phyloP scores from a whole-genome alignment of 1,139 yeast genomes.

The Candida pseudoviswanathii region DNA sequence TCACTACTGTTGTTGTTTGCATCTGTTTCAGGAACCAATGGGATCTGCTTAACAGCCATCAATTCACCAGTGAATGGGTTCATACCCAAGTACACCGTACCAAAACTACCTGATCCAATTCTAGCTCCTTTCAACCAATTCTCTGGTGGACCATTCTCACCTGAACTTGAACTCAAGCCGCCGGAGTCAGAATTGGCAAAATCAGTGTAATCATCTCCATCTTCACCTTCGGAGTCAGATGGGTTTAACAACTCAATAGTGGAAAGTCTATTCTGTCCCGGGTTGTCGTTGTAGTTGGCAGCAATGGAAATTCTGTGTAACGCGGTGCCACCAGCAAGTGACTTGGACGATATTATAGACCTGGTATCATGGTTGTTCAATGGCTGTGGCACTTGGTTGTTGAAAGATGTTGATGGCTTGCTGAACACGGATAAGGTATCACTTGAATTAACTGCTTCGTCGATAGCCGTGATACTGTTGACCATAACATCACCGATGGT shows the following conservation, averaged over 20 bases:
- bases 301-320: slow-evolving; percentile 37
- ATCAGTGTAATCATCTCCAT: slow-evolving; percentile 15
- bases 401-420: slow-evolving; percentile 24
- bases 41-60: slow-evolving; percentile 96
- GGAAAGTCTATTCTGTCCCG: slow-evolving; percentile 41
- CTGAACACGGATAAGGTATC: slow-evolving; percentile 26
- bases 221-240: slow-evolving; percentile 34
- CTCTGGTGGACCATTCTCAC: slow-evolving; percentile 52
- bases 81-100: slow-evolving; percentile 90
- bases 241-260: slow-evolving; percentile 51
- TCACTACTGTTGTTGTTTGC: slow-evolving; percentile 28
- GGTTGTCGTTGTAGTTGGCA: slow-evolving; percentile 31
- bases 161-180: slow-evolving; percentile 5
- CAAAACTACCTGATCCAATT: slow-evolving; percentile 94
- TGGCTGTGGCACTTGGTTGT: slow-evolving; percentile 1
- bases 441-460: slow-evolving; percentile 47
- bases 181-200: slow-evolving; percentile 6
- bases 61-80: slow-evolving; percentile 90
- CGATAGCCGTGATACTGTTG: slow-evolving; percentile 59
- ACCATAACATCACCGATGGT: slow-evolving; percentile 72
- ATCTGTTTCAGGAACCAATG: slow-evolving; percentile 51
- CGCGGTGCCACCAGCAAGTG: slow-evolving; percentile 14
- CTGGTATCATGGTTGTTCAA: slow-evolving; percentile 18
- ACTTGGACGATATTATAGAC: slow-evolving; percentile 18
- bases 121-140: slow-evolving; percentile 92